phyloP scores from a whole-genome alignment of 345 rosid species.

The Garcia nutans region DNA sequence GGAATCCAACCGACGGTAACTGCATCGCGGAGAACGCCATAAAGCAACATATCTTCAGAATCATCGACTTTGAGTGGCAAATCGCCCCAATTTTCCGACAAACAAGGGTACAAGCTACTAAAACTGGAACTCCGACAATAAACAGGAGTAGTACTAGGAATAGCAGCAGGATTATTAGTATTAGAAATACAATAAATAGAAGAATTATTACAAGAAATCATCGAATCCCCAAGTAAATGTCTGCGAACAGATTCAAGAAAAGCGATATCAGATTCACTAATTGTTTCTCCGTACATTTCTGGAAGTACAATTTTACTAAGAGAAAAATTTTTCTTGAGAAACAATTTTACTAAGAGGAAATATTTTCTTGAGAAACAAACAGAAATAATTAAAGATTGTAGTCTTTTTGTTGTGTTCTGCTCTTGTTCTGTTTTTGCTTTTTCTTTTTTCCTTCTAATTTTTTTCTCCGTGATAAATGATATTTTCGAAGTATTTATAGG shows the following conservation, averaged over 20 bases:
- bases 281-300: conserved; percentile 43
- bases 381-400: not conserved
- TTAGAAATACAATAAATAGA: not conserved
- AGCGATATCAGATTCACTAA: conserved; percentile 46
- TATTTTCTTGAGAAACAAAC: not conserved
- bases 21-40: conserved; percentile 70
- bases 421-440: too few species aligned
- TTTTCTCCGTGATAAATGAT: not conserved
- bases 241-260: conserved; percentile 52
- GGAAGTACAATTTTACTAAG: not conserved
- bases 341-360: not conserved
- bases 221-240: conserved; percentile 51
- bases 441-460: not conserved
- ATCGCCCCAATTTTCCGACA: conserved; percentile 90
- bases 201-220: conserved; percentile 7
- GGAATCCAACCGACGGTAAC: conserved; percentile 80
- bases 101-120: conserved; percentile 64
- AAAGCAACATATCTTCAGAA: conserved; percentile 85
- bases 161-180: conserved; percentile 23
- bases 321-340: not conserved
- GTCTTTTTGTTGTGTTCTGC: not conserved
- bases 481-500: conserved; percentile 20
- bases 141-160: conserved; percentile 24
- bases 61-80: conserved; percentile 78
- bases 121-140: conserved; percentile 68